A percentile compares a stretch with the other conserved stretches of the same genome.
Evolutionary conservation across 257 asterid species (phyloP).

Genomic region (Solanum lycopersicoides): DNA sequence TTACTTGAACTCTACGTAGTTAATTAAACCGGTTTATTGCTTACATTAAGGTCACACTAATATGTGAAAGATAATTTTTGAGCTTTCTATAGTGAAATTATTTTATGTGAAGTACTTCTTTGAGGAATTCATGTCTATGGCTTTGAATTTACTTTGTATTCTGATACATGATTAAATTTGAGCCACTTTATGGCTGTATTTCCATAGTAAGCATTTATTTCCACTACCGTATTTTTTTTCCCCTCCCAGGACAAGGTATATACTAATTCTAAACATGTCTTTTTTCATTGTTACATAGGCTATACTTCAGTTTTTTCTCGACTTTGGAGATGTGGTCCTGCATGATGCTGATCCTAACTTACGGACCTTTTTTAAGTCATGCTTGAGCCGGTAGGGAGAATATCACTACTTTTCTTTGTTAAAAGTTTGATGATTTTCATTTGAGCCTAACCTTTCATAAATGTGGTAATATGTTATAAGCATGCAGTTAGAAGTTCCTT

Average conservation of each 20-base stretch:
- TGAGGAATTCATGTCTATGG: neutral
- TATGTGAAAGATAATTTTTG: neutral
- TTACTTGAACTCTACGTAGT: neutral
- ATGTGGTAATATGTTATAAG: neutral
- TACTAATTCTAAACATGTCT: neutral
- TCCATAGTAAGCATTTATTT: neutral
- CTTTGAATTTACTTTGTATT: neutral
- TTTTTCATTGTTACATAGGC: conserved; percentile 34
- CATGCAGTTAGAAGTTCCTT: neutral
- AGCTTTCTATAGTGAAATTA: neutral
- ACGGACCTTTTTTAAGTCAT: conserved; percentile 63
- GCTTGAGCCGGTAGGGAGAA: conserved; percentile 76
- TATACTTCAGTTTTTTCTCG: conserved; percentile 78
- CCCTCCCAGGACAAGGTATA: neutral
- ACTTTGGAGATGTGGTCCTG: conserved; percentile 71
- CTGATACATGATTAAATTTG: neutral
- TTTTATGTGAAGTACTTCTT: neutral
- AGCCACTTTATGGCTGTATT: neutral
- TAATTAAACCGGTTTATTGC: neutral
- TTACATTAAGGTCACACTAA: neutral
- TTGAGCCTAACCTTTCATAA: neutral
- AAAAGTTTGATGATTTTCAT: neutral
- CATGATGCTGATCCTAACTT: conserved; percentile 92
- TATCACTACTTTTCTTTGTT: neutral
- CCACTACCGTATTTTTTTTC: neutral